phyloP scores from a whole-genome alignment of 164 flowering plant genomes.

The Chloranthus sessilifolius region DNA sequence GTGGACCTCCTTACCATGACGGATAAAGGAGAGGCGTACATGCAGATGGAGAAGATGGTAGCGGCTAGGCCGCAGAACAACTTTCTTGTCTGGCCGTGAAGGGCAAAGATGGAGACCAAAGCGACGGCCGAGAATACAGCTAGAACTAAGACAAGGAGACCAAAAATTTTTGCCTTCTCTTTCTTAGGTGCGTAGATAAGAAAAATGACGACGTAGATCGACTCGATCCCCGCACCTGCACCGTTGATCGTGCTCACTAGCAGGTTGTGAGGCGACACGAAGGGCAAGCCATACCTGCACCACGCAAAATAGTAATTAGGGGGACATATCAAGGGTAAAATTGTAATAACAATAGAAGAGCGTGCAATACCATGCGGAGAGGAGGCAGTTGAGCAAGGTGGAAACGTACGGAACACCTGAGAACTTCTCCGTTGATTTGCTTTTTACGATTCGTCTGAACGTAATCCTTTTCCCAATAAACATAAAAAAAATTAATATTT shows the following conservation, averaged over 20 bases:
- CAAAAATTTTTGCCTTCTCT: conserved; percentile 53
- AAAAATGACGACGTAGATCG: conserved; percentile 58
- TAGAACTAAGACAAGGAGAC: conserved; percentile 39
- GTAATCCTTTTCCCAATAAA: too few species aligned
- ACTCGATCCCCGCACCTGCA: conserved; percentile 71
- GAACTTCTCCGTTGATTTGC: conserved; percentile 77
- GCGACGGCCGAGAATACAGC: conserved; percentile 49
- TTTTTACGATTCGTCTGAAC: conserved; percentile 59
- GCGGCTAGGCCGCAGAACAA: conserved; percentile 80
- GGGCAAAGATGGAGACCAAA: conserved; percentile 58
- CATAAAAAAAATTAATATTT: neutral
- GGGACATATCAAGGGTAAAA: neutral
- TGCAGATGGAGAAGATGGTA: conserved; percentile 75
- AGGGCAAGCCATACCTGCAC: conserved; percentile 81
- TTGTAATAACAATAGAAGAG: neutral
- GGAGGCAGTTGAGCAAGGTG: conserved; percentile 86
- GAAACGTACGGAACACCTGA: conserved; percentile 88
- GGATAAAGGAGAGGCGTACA: conserved; percentile 89
- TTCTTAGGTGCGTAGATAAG: conserved; percentile 59
- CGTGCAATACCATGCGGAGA: conserved; percentile 91
- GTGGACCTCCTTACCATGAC: conserved; percentile 54
- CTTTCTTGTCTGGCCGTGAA: conserved; percentile 57
- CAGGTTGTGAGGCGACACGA: conserved; percentile 73
- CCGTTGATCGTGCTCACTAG: conserved; percentile 76
- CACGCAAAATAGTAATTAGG: neutral